Evolutionary conservation across 2,329 filamentous ascomycete genomes (phyloP), one percentile per base, ranked within the genome.

Genomic region (Huntiella bhutanensis): DNA sequence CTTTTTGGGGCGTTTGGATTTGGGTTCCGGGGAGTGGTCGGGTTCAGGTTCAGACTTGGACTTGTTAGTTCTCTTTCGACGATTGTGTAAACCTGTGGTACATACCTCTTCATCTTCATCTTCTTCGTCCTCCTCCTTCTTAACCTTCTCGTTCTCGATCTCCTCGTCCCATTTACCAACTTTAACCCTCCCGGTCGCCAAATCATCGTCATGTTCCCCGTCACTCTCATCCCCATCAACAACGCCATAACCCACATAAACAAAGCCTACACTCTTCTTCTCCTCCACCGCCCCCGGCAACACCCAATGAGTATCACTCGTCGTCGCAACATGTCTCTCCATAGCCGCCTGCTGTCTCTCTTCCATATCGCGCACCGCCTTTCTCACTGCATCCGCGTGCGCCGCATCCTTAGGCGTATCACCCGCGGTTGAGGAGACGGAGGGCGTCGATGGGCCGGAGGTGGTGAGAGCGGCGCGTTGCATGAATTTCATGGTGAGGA

Each of bases 401-500:
- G 46, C 47, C 5, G 43, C 41, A 13, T 51, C 45, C 19, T 40
- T 22, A 16, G 41, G 28, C 8, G 45, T 36, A 11, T 16, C 22
- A 2, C 33, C 41, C 6, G 41, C 36, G 3, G 35, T 22, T 1
- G 40, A 32, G 10, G 32, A 15, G 33, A 67, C 66, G 10, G 68
- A 46, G 37, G 56, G 44, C 37, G 56, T 54, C 51, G 60, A 52
- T 52, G 71, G 59, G 50, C 56, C 62, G 55, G 66, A 57, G 13
- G 65, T 59, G 43, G 61, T 57, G 50, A 56, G 62, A 65, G 77
- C 80, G 52, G 82, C 82, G 56, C 87, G 75, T 67, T 93, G 87
- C 87, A 95, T 95, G 59, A 95, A 95, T 67, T 93, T 93, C 86
- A 94, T 95, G 34, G 82, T 87, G 57, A 92, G 70, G 41, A 95